phyloP scores from a whole-genome alignment of 768 basidiomycete species.

The Kwoniella sp. region DNA sequence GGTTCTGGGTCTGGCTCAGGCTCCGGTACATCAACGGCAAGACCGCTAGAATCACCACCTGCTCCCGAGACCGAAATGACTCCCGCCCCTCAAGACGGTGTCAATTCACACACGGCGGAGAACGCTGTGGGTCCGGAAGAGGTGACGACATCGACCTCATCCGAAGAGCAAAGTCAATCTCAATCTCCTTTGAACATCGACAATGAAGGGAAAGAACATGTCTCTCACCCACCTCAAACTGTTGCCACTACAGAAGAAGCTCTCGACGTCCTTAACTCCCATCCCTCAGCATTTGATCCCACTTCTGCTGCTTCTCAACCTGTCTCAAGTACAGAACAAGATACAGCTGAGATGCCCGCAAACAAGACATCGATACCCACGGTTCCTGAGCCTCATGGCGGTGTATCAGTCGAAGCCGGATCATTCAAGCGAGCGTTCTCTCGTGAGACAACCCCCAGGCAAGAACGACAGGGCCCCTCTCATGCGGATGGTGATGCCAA shows the following conservation, averaged over 20 bases:
- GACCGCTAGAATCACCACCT: constrained; percentile 16
- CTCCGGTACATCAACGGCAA: not conserved
- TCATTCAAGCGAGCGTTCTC: constrained; percentile 1
- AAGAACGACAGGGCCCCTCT: not conserved
- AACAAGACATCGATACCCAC: constrained; percentile 6
- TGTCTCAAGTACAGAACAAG: too few species aligned
- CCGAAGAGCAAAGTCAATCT: not conserved
- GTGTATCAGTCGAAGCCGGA: not conserved
- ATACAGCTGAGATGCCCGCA: not conserved
- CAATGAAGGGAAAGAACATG: constrained; percentile 1
- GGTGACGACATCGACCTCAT: not conserved
- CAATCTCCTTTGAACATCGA: constrained; percentile 3
- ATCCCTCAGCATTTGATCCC: not conserved
- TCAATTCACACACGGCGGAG: not conserved
- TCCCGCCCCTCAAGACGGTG: constrained; percentile 15
- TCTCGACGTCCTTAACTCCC: not conserved
- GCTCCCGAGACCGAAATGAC: constrained; percentile 32
- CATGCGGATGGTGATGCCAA: too few species aligned
- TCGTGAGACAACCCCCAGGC: constrained; percentile 9
- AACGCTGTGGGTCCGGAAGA: not conserved
- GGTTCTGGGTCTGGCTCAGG: not conserved
- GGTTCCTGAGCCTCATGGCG: constrained; percentile 5
- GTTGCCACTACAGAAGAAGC: constrained; percentile 18
- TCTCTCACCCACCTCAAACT: constrained; percentile 7
- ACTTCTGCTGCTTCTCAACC: not conserved